Conservation (phyloP, 2,329 filamentous ascomycete species). For the Chaetomium sp. region DNA sequence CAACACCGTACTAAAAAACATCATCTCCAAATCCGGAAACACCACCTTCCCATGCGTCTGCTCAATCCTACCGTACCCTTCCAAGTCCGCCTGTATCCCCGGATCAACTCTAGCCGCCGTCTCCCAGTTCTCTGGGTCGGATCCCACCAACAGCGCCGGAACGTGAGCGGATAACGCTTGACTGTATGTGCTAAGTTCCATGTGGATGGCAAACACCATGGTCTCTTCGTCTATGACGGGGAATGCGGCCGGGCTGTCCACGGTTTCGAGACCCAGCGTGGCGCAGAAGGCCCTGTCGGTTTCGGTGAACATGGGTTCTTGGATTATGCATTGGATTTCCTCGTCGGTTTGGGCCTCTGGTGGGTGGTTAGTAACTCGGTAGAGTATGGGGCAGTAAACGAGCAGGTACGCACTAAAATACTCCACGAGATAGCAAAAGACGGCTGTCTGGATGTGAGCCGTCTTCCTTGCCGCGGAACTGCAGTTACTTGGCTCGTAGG, state of each 20-base stretch:
- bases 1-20: conserved; percentile 23
- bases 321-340: conserved; percentile 42
- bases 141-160: conserved; percentile 55
- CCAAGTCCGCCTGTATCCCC: conserved; percentile 1
- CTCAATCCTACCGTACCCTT: conserved; percentile 17
- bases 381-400: too few relatives aligned
- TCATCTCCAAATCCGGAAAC: conserved; percentile 24
- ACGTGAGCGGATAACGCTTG: conserved; percentile 38
- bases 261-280: conserved; percentile 46
- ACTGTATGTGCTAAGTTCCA: conserved; percentile 49
- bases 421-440: conserved; percentile 44
- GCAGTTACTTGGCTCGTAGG: conserved; percentile 45
- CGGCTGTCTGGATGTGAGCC: conserved; percentile 47
- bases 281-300: conserved; percentile 47
- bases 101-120: conserved; percentile 11
- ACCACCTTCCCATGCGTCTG: conserved; percentile 13
- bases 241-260: conserved; percentile 48
- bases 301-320: conserved; percentile 47
- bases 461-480: conserved; percentile 40
- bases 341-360: conserved; percentile 22
- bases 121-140: conserved; percentile 45
- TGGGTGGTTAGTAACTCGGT: background rate
- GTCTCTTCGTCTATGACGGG: conserved; percentile 40
- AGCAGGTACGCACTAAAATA: conserved; percentile 33
- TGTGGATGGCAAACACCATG: conserved; percentile 57